phyloP scores from a whole-genome alignment of 2,329 filamentous ascomycete genomes.

The Sporothrix curviconia region DNA sequence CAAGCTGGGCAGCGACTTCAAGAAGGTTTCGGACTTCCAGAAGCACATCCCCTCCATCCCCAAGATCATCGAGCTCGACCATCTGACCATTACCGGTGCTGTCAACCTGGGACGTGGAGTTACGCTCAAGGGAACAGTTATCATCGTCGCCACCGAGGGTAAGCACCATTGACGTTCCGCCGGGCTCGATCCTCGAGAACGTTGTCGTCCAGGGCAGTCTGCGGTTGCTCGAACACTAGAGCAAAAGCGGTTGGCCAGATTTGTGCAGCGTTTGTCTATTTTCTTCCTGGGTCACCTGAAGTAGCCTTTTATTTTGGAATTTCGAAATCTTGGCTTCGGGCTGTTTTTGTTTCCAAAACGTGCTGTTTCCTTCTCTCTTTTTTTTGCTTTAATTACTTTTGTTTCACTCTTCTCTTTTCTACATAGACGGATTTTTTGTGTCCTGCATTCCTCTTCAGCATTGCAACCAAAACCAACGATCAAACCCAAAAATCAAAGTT shows the following conservation, averaged over 20 bases:
- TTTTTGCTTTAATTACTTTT: background rate
- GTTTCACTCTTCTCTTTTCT: background rate
- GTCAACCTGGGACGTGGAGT: constrained; percentile 96
- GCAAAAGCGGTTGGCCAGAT: background rate
- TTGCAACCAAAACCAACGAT: background rate
- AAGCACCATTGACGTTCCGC: constrained; percentile 96
- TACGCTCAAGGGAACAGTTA: constrained; percentile 95
- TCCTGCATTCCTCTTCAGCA: background rate
- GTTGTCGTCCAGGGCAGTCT: constrained; percentile 97
- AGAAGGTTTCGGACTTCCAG: constrained; percentile 98
- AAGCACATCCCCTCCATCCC: constrained; percentile 80
- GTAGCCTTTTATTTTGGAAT: background rate
- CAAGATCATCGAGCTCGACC: constrained; percentile 85
- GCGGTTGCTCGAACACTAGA: constrained; percentile 61
- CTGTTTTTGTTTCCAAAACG: background rate
- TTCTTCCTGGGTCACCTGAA: background rate
- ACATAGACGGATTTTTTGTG: constrained; percentile 2
- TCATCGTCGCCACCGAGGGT: constrained; percentile 96
- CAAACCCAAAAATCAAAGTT: background rate
- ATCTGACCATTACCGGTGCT: constrained; percentile 94
- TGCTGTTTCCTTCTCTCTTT: background rate
- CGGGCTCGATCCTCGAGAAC: constrained; percentile 95
- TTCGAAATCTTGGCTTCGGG: background rate
- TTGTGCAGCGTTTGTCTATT: background rate
- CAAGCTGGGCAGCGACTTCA: constrained; percentile 98